Evolutionary conservation across 1,284 basidiomycete species (phyloP).

Genomic region (Microbotryomycetes sp.): DNA sequence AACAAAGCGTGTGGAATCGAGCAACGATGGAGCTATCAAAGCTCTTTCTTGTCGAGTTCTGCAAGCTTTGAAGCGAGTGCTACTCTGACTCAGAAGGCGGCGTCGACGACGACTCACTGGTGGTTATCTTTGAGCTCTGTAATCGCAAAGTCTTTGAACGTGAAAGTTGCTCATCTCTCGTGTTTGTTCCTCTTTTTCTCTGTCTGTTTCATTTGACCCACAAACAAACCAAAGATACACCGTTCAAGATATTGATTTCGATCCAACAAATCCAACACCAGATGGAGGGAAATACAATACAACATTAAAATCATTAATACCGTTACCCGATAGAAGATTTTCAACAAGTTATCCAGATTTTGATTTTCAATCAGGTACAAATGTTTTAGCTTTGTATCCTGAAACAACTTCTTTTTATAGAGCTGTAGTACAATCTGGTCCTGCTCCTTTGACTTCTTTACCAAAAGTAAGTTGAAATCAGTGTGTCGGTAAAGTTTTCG

Average conservation of each 20-base stretch:
- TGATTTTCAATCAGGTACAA: constrained; percentile 42
- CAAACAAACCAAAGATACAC: constrained; percentile 39
- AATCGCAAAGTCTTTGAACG: no score
- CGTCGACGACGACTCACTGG: no score
- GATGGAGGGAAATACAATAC: constrained; percentile 43
- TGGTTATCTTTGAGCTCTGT: no score
- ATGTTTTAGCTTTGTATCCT: constrained; percentile 48
- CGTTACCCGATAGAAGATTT: constrained; percentile 44
- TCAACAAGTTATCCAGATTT: constrained; percentile 43
- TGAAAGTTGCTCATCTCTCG: no score
- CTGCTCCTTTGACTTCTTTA: background rate
- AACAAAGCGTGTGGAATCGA: no score
- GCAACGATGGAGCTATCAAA: no score
- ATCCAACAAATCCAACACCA: constrained; percentile 12
- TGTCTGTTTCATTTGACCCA: no score
- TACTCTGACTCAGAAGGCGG: no score
- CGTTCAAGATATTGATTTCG: constrained; percentile 41
- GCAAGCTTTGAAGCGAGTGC: no score
- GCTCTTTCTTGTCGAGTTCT: no score
- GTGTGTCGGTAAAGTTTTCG: background rate
- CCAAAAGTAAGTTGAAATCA: background rate
- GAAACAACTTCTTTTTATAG: constrained; percentile 50
- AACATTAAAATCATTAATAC: constrained; percentile 46
- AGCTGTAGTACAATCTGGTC: constrained; percentile 42
- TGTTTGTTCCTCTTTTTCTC: no score